Evolutionary conservation across 768 basidiomycete genomes (phyloP).

Genomic region (Mycena belliarum): DNA sequence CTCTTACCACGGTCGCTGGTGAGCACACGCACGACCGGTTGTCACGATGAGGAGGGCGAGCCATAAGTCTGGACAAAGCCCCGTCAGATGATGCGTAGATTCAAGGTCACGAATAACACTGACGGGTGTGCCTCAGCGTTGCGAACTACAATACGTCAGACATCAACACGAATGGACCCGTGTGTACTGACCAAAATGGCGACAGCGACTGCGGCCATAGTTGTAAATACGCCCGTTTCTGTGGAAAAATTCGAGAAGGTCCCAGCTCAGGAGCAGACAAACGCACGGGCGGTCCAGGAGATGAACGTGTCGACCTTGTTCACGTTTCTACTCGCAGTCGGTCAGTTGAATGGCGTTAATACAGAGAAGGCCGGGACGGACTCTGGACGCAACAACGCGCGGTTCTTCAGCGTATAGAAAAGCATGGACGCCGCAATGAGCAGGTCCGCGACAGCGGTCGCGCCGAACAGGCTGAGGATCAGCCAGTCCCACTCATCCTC

Average conservation of each 20-base stretch:
- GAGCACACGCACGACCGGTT: constrained; percentile 19
- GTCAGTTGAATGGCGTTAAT: not conserved
- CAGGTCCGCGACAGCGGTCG: constrained; percentile 13
- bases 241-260: not conserved
- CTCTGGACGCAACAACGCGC: constrained; percentile 3
- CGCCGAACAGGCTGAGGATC: constrained; percentile 8
- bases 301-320: constrained; percentile 11
- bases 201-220: constrained; percentile 12
- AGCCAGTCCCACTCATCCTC: constrained; percentile 19
- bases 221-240: constrained; percentile 20
- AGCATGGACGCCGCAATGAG: constrained; percentile 12
- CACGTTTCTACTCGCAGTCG: not conserved
- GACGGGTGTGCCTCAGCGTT: constrained; percentile 9
- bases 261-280: no score
- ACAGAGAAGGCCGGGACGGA: not conserved
- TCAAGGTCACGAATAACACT: not conserved
- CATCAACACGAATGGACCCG: not conserved
- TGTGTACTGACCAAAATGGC: not conserved
- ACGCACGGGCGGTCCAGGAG: constrained; percentile 19
- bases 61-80: constrained; percentile 12
- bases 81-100: not conserved
- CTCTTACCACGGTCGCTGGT: no score
- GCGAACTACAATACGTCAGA: constrained; percentile 11
- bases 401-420: constrained; percentile 10
- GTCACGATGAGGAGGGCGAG: constrained; percentile 13